Conservation (phyloP, 73 alveolate genomes). For the Paramecium tetraurelia region DNA sequence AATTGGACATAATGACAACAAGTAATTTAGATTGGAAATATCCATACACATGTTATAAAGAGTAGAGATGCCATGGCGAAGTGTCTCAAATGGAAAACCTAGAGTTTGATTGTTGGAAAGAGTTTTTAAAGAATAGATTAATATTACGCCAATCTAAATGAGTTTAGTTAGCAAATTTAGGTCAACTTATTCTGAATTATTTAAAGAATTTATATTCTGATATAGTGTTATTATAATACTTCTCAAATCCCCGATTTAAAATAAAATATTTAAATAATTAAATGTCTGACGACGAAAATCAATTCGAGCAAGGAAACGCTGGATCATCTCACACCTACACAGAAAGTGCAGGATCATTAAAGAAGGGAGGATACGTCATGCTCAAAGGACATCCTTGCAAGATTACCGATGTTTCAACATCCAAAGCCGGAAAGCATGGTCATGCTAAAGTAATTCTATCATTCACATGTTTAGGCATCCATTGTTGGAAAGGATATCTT, state of each 20-base stretch:
- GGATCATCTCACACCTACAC: conserved; percentile 87
- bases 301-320: conserved; percentile 83
- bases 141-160: not conserved
- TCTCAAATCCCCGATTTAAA: not conserved
- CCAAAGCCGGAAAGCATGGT: conserved; percentile 95
- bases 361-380: conserved; percentile 82
- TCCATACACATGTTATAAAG: not conserved
- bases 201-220: conserved; percentile 21
- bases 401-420: conserved; percentile 80
- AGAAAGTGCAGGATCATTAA: conserved; percentile 80
- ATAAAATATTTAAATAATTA: not conserved
- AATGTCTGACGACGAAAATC: conserved; percentile 69
- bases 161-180: not conserved
- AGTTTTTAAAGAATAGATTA: not conserved
- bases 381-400: conserved; percentile 87
- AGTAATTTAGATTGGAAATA: not conserved
- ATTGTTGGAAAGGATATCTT: conserved; percentile 91
- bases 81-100: not conserved
- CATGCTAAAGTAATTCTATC: conserved; percentile 73
- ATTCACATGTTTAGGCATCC: conserved; percentile 65
- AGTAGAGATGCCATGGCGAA: not conserved
- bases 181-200: not conserved
- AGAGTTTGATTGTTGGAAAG: conserved; percentile 1
- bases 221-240: not conserved
- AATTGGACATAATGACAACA: not conserved